phyloP scores from a whole-genome alignment of 2,329 filamentous ascomycete species.

The Rosellinia necatrix region DNA sequence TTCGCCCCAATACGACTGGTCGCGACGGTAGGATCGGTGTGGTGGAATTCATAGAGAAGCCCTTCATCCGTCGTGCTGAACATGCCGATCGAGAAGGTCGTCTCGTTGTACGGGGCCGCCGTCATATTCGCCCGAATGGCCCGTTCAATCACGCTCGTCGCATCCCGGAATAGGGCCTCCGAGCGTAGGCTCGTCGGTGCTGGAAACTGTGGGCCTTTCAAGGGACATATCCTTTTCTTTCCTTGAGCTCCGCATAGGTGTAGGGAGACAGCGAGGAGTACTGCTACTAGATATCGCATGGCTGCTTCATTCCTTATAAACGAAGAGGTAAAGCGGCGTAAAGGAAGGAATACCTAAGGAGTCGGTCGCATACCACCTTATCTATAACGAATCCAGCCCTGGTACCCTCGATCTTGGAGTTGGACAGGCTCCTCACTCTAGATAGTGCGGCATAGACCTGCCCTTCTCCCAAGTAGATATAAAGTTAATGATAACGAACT shows the following conservation, averaged over 20 bases:
- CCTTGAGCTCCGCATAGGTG: background rate
- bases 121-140: constrained; percentile 4
- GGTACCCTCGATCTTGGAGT: background rate
- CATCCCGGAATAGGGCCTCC: constrained; percentile 7
- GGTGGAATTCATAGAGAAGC: constrained; percentile 17
- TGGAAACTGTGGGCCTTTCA: constrained; percentile 18
- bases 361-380: constrained; percentile 1
- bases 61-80: constrained; percentile 13
- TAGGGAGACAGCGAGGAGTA: background rate
- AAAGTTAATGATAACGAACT: too few species aligned
- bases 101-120: constrained; percentile 12
- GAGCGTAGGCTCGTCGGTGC: constrained; percentile 11
- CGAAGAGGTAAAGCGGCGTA: background rate
- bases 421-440: too few species aligned
- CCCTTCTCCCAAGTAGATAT: too few species aligned
- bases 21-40: constrained; percentile 15
- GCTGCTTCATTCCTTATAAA: background rate
- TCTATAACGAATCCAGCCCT: background rate
- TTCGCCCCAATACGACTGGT: constrained; percentile 14
- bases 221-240: constrained; percentile 14
- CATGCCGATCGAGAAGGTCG: constrained; percentile 20
- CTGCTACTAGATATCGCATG: background rate
- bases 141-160: constrained; percentile 6
- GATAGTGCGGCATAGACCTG: too few species aligned
- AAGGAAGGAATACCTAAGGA: background rate